phyloP scores from a whole-genome alignment of 139 green algal genomes.

The Spirogloea muscicola region DNA sequence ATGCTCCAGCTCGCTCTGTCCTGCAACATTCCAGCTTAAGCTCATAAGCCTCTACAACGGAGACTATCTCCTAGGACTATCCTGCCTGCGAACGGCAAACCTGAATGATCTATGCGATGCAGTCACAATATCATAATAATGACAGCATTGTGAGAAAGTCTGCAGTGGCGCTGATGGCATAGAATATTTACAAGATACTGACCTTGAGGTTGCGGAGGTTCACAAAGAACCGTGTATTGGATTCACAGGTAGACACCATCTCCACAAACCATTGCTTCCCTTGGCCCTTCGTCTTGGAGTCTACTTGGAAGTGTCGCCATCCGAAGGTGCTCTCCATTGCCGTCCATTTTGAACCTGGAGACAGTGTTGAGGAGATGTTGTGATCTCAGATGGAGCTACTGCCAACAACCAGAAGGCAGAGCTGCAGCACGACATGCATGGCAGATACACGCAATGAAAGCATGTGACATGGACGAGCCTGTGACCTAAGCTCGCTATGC shows the following conservation, averaged over 20 bases:
- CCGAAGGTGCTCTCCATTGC: constrained; percentile 64
- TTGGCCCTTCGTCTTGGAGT: constrained; percentile 53
- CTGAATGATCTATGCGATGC: too few species aligned
- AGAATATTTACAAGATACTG: too few species aligned
- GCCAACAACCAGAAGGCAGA: not conserved
- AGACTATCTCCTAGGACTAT: too few species aligned
- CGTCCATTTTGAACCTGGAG: constrained; percentile 61
- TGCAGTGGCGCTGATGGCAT: too few species aligned
- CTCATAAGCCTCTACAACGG: too few species aligned
- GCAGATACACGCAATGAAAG: not conserved
- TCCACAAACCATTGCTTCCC: constrained; percentile 52
- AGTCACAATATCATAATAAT: too few species aligned
- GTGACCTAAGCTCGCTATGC: not conserved
- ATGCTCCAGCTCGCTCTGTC: too few species aligned
- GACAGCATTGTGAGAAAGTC: too few species aligned
- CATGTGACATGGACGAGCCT: not conserved
- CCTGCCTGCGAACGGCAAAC: too few species aligned
- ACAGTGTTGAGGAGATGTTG: not conserved
- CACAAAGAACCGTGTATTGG: constrained; percentile 55
- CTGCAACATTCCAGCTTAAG: too few species aligned
- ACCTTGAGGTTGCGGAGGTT: too few species aligned
- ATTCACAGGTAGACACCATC: constrained; percentile 58
- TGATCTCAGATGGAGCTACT: not conserved
- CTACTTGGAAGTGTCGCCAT: constrained; percentile 58
- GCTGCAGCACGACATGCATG: not conserved